These are phyloP conservation scores for Penicillium sp. DNA, from an alignment of 2,329 filamentous ascomycete genomes.

Conservation along the genomic window DNA sequence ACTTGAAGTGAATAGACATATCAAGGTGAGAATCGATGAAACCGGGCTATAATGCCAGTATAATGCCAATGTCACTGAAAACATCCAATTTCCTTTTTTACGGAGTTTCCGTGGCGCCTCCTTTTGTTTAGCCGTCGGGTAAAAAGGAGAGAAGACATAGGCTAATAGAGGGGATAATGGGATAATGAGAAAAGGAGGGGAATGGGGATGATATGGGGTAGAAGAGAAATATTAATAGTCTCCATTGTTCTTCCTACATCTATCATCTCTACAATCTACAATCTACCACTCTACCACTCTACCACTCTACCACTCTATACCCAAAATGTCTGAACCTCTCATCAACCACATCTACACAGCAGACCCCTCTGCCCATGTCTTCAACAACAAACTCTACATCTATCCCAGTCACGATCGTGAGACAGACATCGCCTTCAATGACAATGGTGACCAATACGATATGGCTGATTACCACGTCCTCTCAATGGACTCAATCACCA, in stretches of 20 bases:
- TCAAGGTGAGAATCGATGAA: no score
- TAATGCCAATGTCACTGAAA: no score
- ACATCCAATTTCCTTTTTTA: not conserved
- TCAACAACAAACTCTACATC: conserved; percentile 71
- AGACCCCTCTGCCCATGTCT: conserved; percentile 77
- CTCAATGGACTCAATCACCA: conserved; percentile 56
- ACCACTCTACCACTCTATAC: no score
- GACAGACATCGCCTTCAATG: conserved; percentile 71
- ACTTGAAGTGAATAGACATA: not conserved
- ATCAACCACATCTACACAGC: conserved; percentile 76
- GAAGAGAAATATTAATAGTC: not conserved
- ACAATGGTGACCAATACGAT: conserved; percentile 83
- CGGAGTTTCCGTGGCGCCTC: not conserved
- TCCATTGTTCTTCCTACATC: not conserved
- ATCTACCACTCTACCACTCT: no score
- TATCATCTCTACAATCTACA: not conserved
- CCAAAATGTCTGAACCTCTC: conserved; percentile 52
- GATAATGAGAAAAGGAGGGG: not conserved
- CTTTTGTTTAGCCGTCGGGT: conserved; percentile 6
- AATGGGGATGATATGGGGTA: not conserved
- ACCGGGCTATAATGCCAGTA: not conserved
- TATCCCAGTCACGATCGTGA: conserved; percentile 80
- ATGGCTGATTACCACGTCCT: conserved; percentile 84
- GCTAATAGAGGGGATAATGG: not conserved
- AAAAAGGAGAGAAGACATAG: not conserved